These are phyloP conservation scores for Coccinonectria pachysandricola DNA, from an alignment of 2,329 filamentous ascomycete species.

Conservation along the genomic window DNA sequence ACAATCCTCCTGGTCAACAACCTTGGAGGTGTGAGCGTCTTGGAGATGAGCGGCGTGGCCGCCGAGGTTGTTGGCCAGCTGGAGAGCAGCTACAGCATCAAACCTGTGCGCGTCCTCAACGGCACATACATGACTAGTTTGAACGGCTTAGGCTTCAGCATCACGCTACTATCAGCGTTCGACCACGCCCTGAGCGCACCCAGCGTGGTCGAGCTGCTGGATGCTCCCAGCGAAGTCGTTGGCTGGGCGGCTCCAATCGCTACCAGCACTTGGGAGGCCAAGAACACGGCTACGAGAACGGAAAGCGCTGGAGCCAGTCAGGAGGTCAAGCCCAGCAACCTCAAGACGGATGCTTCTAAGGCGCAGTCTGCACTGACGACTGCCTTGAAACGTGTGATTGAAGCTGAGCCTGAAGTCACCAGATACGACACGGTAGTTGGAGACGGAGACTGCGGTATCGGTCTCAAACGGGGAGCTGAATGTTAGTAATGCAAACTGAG, in stretches of 20 bases:
- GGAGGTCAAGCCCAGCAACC: slow-evolving; percentile 32
- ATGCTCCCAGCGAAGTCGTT: slow-evolving; percentile 57
- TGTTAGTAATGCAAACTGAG: slow-evolving; percentile 28
- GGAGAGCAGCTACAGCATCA: slow-evolving; percentile 43
- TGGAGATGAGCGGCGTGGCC: slow-evolving; percentile 64
- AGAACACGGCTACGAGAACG: slow-evolving; percentile 37
- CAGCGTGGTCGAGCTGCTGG: slow-evolving; percentile 58
- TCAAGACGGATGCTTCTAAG: slow-evolving; percentile 40
- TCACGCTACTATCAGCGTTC: slow-evolving; percentile 56
- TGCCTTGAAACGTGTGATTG: slow-evolving; percentile 52
- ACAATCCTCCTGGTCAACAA: slow-evolving; percentile 67
- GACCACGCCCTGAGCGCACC: slow-evolving; percentile 47
- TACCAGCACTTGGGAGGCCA: slow-evolving; percentile 53
- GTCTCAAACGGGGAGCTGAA: slow-evolving; percentile 79
- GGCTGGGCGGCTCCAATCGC: slow-evolving; percentile 59
- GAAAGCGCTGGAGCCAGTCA: slow-evolving; percentile 22
- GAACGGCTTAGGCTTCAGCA: slow-evolving; percentile 66
- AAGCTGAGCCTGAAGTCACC: slow-evolving; percentile 61
- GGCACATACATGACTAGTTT: slow-evolving; percentile 73
- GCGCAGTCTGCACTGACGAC: slow-evolving; percentile 43
- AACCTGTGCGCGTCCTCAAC: slow-evolving; percentile 52
- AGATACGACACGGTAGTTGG: slow-evolving; percentile 74
- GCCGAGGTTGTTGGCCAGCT: slow-evolving; percentile 58
- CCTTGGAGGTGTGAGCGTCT: slow-evolving; percentile 59
- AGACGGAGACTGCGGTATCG: slow-evolving; percentile 83